Percentiles rank a stretch among this genome's conserved stretches.
These are phyloP conservation scores for Boechera stricta DNA, from an alignment of 345 rosid species.

Conservation along the genomic window DNA sequence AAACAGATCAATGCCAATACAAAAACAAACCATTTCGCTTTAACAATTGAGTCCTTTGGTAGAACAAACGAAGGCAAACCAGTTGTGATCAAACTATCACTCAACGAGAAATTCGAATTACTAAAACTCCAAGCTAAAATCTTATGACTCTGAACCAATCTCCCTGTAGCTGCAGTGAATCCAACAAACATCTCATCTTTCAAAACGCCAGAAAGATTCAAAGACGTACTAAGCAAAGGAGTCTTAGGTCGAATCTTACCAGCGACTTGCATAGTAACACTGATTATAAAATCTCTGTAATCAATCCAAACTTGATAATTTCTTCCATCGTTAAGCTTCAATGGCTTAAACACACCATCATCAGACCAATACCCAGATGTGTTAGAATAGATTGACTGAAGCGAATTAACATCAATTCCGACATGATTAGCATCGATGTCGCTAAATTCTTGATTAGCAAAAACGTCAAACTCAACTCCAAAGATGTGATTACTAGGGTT, in stretches of 20 bases:
- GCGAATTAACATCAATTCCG: conserved; percentile 55
- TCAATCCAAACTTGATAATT: conserved; percentile 92
- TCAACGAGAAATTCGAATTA: conserved; percentile 58
- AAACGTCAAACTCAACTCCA: conserved; percentile 60
- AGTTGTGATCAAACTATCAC: conserved; percentile 58
- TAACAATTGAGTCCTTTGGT: conserved; percentile 49
- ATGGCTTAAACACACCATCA: conserved; percentile 46
- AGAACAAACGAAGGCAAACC: conserved; percentile 79
- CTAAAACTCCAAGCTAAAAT: conserved; percentile 83
- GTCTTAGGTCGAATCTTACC: conserved; percentile 49
- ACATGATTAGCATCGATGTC: conserved; percentile 56
- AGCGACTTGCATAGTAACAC: conserved; percentile 50
- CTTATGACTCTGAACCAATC: conserved; percentile 64
- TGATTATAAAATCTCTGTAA: conserved; percentile 49
- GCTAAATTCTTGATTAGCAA: conserved; percentile 53
- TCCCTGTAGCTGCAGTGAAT: conserved; percentile 73
- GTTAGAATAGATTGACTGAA: conserved; percentile 38
- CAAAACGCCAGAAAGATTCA: conserved; percentile 63
- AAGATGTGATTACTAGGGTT: conserved; percentile 43
- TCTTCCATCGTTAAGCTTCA: conserved; percentile 69
- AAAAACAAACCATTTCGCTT: conserved; percentile 56
- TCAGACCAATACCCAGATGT: conserved; percentile 53
- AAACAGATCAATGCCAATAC: conserved; percentile 51
- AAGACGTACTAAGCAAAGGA: conserved; percentile 53
- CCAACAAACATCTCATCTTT: conserved; percentile 77